Base-by-base conservation (phyloP, 176 grass and related monocot species). In the Eragrostis curvula region DNA sequence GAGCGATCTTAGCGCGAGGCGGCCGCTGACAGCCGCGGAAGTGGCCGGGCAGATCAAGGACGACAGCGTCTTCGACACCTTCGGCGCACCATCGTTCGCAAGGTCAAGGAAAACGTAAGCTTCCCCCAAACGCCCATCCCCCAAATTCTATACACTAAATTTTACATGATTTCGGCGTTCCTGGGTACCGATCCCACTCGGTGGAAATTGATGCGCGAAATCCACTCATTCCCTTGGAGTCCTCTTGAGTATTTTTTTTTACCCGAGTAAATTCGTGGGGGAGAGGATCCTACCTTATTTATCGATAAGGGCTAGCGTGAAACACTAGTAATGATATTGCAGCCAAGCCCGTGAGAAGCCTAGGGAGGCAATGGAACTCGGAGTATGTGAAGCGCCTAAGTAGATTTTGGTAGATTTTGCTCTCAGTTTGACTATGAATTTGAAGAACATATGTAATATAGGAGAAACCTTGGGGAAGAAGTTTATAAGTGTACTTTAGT, bases 101-200 rank as follows among this genome's bases (percentile, higher is more conserved):
- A 89, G 81, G 89, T 91, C 27, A 94, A 92, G 59, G 77, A 73
- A 74, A 94, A 94, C 52, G 89, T 94, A 89, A 89, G 88, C 25
- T 45, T 53, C 79, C 21, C 46, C 13, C 16, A 16, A 50, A 57
- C 42, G 21, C 43, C 9, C 55, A 36, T 8, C n/a, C 7, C 39
- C 25, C n/a, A 51, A 46, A 56, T 69, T 27, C 15, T 66, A 15
- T 56, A 32, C 14, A 45, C n/a, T 49, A 61, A 25, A 13, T 12
- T 39, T 17, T 78, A 32, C 3, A n/a, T 45, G 56, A 71, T 70
- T 73, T 58, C 15, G 15, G 1, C 18, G 48, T 20, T 88, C 36
- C 28, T 71, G 6, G 24, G 46, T 18, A 21, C 27, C 18, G 12
- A 42, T 63, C 11, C 44, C 43, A 23, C 12, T 17, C 5, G 20